phyloP scores from a whole-genome alignment of 1,284 basidiomycete genomes.

The Ceratorhiza oryzae-sativae region DNA sequence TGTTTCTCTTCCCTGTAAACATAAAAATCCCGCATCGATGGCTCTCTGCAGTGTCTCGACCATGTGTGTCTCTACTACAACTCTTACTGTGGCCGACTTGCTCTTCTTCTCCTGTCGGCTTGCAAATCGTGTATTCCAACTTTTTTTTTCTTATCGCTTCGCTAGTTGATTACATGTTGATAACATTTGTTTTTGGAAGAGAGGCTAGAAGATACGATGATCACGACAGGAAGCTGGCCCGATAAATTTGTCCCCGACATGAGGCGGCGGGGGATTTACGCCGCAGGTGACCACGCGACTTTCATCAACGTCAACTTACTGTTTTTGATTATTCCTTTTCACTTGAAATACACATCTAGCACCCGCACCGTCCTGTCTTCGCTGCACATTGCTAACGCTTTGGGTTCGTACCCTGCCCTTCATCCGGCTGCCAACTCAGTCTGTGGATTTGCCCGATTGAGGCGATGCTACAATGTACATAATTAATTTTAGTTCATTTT shows the following conservation, averaged over 20 bases:
- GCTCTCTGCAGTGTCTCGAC: background rate
- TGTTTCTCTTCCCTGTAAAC: slow-evolving; percentile 17
- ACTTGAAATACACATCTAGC: slow-evolving; percentile 59
- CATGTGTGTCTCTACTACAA: slow-evolving; percentile 12
- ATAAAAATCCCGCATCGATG: slow-evolving; percentile 13
- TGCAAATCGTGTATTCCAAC: slow-evolving; percentile 32
- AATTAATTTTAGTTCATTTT: too few relatives aligned
- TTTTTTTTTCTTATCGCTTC: background rate
- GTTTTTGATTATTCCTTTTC: too few relatives aligned
- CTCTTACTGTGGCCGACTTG: slow-evolving; percentile 17
- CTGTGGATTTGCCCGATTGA: slow-evolving; percentile 75
- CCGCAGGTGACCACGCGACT: background rate
- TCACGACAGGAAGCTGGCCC: background rate
- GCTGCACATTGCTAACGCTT: slow-evolving; percentile 65
- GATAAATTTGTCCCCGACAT: background rate
- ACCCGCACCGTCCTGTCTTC: slow-evolving; percentile 83
- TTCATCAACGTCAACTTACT: background rate
- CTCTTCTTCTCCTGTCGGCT: background rate
- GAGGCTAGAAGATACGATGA: background rate
- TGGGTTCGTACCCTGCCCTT: slow-evolving; percentile 40
- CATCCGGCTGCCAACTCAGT: slow-evolving; percentile 67
- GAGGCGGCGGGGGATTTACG: slow-evolving; percentile 5
- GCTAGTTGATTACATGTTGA: slow-evolving; percentile 18
- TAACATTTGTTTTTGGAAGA: background rate
- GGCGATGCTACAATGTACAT: slow-evolving; percentile 56